Evolutionary conservation across 352 stramenopile species (phyloP).

Genomic region (Pythium diclinum): DNA sequence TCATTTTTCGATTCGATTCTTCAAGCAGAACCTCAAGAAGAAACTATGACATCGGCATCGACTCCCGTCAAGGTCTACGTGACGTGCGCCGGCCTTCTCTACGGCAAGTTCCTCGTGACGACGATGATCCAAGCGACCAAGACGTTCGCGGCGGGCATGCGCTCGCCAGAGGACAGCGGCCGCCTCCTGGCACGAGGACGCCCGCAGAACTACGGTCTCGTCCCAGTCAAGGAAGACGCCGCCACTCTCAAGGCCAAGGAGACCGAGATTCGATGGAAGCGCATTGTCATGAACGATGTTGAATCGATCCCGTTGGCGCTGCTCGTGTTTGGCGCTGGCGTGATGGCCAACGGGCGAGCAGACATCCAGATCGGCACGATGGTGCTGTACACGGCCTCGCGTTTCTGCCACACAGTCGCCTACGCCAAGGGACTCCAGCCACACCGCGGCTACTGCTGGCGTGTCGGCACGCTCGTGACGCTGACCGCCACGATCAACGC

Average conservation of each 20-base stretch:
- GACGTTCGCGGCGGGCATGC: constrained; percentile 24
- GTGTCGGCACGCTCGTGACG: constrained; percentile 35
- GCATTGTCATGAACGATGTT: constrained; percentile 61
- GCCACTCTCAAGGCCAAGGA: constrained; percentile 34
- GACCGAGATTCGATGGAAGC: constrained; percentile 38
- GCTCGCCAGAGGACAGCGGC: constrained; percentile 46
- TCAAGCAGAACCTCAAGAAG: too few species aligned
- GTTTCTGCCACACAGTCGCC: constrained; percentile 42
- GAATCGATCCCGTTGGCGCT: constrained; percentile 54
- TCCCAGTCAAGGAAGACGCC: constrained; percentile 23
- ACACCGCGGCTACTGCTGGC: constrained; percentile 39
- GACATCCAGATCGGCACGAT: constrained; percentile 35
- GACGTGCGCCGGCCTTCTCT: constrained; percentile 29
- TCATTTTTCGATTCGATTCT: too few species aligned
- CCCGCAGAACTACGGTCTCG: constrained; percentile 42
- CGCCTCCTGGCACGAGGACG: constrained; percentile 42
- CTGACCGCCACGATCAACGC: constrained; percentile 37
- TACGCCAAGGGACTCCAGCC: constrained; percentile 49
- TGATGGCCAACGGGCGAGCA: constrained; percentile 34
- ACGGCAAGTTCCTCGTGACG: constrained; percentile 52
- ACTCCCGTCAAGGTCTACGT: constrained; percentile 24
- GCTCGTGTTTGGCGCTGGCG: constrained; percentile 38
- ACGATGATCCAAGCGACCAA: constrained; percentile 38
- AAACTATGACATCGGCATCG: background rate
- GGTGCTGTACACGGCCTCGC: constrained; percentile 39